Conservation (phyloP, 345 rosid species). For the Arabis alpina region DNA sequence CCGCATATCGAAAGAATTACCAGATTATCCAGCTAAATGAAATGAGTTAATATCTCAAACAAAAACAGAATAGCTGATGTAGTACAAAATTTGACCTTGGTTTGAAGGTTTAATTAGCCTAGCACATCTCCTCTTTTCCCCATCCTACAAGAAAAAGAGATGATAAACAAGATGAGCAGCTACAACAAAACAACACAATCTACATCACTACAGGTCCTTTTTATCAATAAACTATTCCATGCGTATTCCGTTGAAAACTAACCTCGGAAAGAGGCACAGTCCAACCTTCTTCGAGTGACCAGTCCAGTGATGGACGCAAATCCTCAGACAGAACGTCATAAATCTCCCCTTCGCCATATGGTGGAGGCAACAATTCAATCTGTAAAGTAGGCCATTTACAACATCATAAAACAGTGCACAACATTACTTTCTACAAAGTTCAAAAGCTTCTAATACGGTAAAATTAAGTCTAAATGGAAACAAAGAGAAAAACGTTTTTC, state of each 20-base stretch:
- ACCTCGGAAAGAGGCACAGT: conserved; percentile 31
- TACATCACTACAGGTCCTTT: too few species aligned
- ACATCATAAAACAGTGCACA: not conserved
- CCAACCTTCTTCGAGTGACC: conserved; percentile 39
- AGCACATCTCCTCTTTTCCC: conserved; percentile 35
- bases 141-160: conserved; percentile 18
- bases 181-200: not conserved
- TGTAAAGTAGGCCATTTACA: not conserved
- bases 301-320: conserved; percentile 37
- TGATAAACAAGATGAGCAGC: not conserved
- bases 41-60: not conserved
- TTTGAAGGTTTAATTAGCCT: conserved; percentile 7
- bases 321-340: conserved; percentile 25
- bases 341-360: conserved; percentile 31
- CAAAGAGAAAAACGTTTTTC: not conserved
- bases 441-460: not conserved
- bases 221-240: too few species aligned
- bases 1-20: not conserved
- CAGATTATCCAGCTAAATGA: not conserved
- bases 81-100: conserved; percentile 11
- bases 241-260: not conserved
- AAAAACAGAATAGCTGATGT: not conserved
- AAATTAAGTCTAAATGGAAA: not conserved
- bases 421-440: not conserved
- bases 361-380: conserved; percentile 38